Conservation (phyloP, 2,329 filamentous ascomycete species). For the Fusarium sp. region DNA sequence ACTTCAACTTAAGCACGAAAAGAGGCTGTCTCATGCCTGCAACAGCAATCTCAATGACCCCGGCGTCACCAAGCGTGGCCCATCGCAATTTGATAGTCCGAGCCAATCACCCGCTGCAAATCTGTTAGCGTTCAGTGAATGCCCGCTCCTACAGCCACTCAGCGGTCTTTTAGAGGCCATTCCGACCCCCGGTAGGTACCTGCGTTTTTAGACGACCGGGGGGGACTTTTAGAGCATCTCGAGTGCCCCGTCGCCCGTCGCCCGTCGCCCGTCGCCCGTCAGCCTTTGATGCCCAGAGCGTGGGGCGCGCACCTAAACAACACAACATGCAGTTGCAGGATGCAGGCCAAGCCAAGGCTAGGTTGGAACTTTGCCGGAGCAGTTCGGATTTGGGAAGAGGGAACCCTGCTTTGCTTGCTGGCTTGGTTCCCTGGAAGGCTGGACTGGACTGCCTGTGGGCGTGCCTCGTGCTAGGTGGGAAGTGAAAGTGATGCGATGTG, state of each 20-base stretch:
- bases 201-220: constrained; percentile 35
- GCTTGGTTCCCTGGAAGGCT: not conserved
- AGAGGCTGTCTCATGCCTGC: constrained; percentile 43
- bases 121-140: constrained; percentile 26
- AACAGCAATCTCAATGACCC: constrained; percentile 47
- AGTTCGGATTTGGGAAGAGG: not conserved
- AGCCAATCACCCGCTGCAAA: constrained; percentile 36
- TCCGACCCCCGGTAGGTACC: constrained; percentile 23
- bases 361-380: not conserved
- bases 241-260: not conserved
- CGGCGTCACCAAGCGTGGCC: constrained; percentile 43
- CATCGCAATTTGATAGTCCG: constrained; percentile 42
- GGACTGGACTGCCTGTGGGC: not conserved
- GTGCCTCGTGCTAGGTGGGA: no score
- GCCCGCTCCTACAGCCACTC: constrained; percentile 38
- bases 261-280: no score
- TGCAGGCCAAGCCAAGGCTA: not conserved
- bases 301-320: constrained; percentile 25
- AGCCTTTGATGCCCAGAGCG: constrained; percentile 21
- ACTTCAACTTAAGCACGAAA: constrained; percentile 21
- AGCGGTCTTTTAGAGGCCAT: constrained; percentile 25
- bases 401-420: not conserved
- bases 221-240: constrained; percentile 1
- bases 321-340: constrained; percentile 18
- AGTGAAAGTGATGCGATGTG: constrained; percentile 17